Evolutionary conservation across 2,329 filamentous ascomycete species (phyloP), one percentile per base, ranked within the genome.

Genomic region (Sarocladiaceae sp.): DNA sequence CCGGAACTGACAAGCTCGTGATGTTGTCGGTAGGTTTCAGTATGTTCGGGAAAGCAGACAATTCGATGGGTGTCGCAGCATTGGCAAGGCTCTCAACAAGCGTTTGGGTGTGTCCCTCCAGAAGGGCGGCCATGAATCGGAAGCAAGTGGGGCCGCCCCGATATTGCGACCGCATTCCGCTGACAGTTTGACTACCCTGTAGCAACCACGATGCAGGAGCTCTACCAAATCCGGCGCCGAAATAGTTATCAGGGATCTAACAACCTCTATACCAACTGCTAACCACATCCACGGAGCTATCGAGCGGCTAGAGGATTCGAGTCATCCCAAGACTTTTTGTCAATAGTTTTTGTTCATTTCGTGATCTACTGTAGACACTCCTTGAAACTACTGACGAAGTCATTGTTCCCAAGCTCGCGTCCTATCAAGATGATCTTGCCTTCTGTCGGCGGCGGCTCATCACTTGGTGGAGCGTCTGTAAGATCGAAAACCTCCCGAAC

Each of bases 401-500:
- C 70, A 42, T 78, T 69, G n/a, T 66, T 66, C 18, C 66, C 70
- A 51, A 87, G 61, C 39, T 77, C 70, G 54, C 80, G 74, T 40
- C 84, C 84, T 64, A 87, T 87, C 42, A 87, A 60, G 10, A 87
- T 79, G 47, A 87, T 70, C 64, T 87, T 87, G 20, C 83, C 79
- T 33, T 66, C 58, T 23, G 59, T 57, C 11, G 63, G 55, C 12
- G 53, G 52, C 39, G 56, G 61, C 2, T 64, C 63, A 10, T 61
- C 58, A 10, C 64, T 66, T 10, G 66, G 59, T 4, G 72, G 69
- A 7, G 71, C 73, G 58, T 96, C 90, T 22, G 90, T 81, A 22
- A 97, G 87, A 62, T 99, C 94, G 66, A 97, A 99, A 15, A 97
- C 80, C 60, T 97, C 93, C 51, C 93, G 76, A 1, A 99, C 94